These are phyloP conservation scores for Colletotrichum kahawae DNA, from an alignment of 2,329 filamentous ascomycete species.

Conservation along the genomic window DNA sequence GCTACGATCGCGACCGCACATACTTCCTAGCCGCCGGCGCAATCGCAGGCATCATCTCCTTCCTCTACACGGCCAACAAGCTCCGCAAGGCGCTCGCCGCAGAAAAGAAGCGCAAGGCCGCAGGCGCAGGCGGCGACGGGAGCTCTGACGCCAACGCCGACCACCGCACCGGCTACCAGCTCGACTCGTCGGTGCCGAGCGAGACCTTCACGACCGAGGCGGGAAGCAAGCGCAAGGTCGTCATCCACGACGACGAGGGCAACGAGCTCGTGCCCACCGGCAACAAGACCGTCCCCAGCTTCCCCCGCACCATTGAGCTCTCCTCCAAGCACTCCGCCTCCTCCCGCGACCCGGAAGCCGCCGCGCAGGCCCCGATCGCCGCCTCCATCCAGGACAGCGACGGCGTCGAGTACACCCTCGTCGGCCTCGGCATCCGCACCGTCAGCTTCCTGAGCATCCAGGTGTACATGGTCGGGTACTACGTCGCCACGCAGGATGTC, in stretches of 20 bases:
- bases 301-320: constrained; percentile 75
- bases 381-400: constrained; percentile 43
- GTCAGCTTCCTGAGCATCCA: constrained; percentile 90
- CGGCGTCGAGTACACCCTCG: constrained; percentile 78
- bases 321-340: constrained; percentile 40
- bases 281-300: constrained; percentile 78
- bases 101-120: constrained; percentile 31
- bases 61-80: constrained; percentile 57
- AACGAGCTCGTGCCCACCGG: constrained; percentile 81
- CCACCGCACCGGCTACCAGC: constrained; percentile 27
- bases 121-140: constrained; percentile 10
- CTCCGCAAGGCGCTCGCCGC: constrained; percentile 47
- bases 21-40: constrained; percentile 58
- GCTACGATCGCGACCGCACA: constrained; percentile 56
- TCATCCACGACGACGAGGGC: constrained; percentile 71
- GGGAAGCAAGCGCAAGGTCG: constrained; percentile 59
- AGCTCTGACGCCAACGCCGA: constrained; percentile 21
- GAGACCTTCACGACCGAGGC: constrained; percentile 54
- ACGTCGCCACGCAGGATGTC: constrained; percentile 85
- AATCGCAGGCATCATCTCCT: constrained; percentile 53
- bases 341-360: not conserved
- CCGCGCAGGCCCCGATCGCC: constrained; percentile 37
- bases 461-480: constrained; percentile 94
- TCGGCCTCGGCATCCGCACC: constrained; percentile 86
- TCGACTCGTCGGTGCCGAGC: constrained; percentile 49